Base-by-base conservation (phyloP, 257 asterid species). In the Rehmannia glutinosa region DNA sequence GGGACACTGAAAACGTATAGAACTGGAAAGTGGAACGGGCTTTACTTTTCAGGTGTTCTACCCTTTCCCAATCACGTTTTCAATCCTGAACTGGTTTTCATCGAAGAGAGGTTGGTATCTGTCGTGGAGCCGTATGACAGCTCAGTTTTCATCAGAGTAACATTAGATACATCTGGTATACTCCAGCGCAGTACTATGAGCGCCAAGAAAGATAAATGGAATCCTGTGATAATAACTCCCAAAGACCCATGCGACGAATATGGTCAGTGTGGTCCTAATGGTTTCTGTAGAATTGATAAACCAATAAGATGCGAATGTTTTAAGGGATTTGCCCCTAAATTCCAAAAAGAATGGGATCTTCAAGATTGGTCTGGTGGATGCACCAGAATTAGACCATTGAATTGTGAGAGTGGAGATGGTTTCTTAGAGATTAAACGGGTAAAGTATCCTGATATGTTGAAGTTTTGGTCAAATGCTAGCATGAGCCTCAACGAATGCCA, bases 21-120 rank as follows among this genome's bases (percentile, higher is more conserved):
- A 1, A 8, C 52, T 0, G 87, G 87, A 16, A 68, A 32, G 0
- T 82, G 87, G 87, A 77, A 77, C 13, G 84, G 87, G 19, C 7
- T 63, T 6, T 8, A 2, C 19, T 73, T 79, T 2, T 30, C 24
- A 24, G 80, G 81, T 3, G 4, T 11, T 12, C 47, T 59, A 7
- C 11, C 5, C 25, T 20, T 50, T 5, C 60, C 68, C 1, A 72
- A 38, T 25, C 28, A 6, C 0, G 1, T 45, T 5, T 32, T 20
- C 25, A 39, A 7, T 0, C 12, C 59, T 4, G 42, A 41, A 0
- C 0, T 50, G 24, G 23, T 4, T 9, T 62, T 75, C 32, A 20
- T 16, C 0, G 46, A 6, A 45, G 70, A 39, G 30, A 64, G 33
- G 54, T 4, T 73, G 59, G 33, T 75, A 21, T 75, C 71, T 15